Base-by-base conservation (phyloP, 2,329 filamentous ascomycete genomes). In the Cryphonectria naterciae region DNA sequence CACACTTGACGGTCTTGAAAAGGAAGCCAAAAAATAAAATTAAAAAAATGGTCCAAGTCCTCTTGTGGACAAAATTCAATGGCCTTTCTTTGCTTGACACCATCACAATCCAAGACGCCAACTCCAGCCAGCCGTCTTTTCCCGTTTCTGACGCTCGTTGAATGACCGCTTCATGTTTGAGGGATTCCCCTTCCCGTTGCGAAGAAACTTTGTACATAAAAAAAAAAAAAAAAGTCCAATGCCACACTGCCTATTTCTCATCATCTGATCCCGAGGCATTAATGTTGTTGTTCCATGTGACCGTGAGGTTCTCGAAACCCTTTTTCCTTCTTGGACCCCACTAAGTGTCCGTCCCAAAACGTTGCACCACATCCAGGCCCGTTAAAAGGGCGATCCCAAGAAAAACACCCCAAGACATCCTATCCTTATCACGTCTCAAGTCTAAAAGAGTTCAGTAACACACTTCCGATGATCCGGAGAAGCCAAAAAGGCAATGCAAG, bases 261-360 rank as follows among this genome's bases (percentile, higher is more conserved):
- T 49, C 52, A 56, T 56, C 13, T 15, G 13, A 17, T 17, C 52
- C 58, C 58, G 6, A 11, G 32, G 32, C 11, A 19, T 39, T 22
- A n/a, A 39, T 39, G 37, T 39, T 37, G 17, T 11, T 39, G 32
- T n/a, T 32, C 32, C 32, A 32, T 39, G 32, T 61, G 32, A 61
- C 58, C 58, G 58, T 39, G 58, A 61, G 58, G 58, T 61, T 61
- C 58, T 32, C 32, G 32, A 22, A 61, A 39, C 7, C 11, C 32
- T 39, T 39, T 32, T 7, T 39, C 58, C 58, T 58, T 56, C 52
- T 28, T 61, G 28, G 56, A 60, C 56, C 35, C 35, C 4, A 49
- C 46, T 49, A 49, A 49, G 7, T 37, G 19, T 39, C 15, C 37
- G 10, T 11, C 58, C 58, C 58, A 35, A 25, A 39, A 17, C 41